These are phyloP conservation scores for Hypoxylon fragiforme DNA, from an alignment of 495 filamentous ascomycete genomes.

Conservation along the genomic window DNA sequence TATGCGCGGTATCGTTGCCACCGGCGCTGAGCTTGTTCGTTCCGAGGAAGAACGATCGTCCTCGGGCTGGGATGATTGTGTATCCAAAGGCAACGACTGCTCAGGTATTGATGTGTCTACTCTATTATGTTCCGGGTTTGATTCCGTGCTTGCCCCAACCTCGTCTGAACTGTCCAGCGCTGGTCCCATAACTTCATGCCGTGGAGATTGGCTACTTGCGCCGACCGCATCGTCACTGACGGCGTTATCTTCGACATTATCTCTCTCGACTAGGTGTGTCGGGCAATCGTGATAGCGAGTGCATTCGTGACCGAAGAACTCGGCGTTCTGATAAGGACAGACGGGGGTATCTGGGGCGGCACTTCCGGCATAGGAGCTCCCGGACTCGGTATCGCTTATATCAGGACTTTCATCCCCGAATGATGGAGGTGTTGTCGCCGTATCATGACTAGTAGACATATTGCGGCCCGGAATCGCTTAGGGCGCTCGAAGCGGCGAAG, in stretches of 20 bases:
- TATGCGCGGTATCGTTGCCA: background rate
- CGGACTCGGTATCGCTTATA: conserved; percentile 20
- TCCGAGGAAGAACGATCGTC: background rate
- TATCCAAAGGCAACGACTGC: background rate
- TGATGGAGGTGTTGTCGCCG: background rate
- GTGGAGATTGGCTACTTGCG: background rate
- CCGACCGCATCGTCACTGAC: background rate
- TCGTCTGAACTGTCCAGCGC: background rate
- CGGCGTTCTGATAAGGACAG: conserved; percentile 41
- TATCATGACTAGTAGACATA: conserved; percentile 15
- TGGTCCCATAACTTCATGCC: background rate
- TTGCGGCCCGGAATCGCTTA: conserved; percentile 15
- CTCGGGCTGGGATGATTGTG: background rate
- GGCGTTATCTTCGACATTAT: background rate
- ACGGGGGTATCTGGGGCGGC: conserved; percentile 6
- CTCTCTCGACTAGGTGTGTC: conserved; percentile 40
- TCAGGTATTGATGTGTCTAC: background rate
- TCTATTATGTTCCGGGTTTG: background rate
- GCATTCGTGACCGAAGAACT: conserved; percentile 46
- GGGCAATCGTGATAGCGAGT: conserved; percentile 50
- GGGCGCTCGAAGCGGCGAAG: conserved; percentile 1
- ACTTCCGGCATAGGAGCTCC: conserved; percentile 12
- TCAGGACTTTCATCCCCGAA: conserved; percentile 1
- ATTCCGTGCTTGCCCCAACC: background rate
- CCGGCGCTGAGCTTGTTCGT: background rate